These are phyloP conservation scores for Capsella bursapastoris DNA, from an alignment of 345 rosid genomes.

Conservation along the genomic window DNA sequence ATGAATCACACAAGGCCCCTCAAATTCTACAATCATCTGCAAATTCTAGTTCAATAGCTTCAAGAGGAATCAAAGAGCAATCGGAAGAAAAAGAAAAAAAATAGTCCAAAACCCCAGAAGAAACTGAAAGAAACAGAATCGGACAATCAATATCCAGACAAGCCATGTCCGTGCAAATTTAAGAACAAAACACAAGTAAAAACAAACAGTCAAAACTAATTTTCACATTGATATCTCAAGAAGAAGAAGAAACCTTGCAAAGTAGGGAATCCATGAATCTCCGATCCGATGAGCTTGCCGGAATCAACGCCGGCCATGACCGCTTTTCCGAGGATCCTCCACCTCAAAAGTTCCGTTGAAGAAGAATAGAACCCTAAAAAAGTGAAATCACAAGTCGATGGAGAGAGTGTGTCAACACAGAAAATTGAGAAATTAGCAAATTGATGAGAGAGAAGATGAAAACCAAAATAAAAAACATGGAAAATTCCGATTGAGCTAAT, in stretches of 20 bases:
- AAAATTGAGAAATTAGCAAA: slow-evolving; percentile 5
- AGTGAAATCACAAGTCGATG: slow-evolving; percentile 28
- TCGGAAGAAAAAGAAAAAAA: neutral
- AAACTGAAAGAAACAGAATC: neutral
- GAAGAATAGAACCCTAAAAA: slow-evolving; percentile 18
- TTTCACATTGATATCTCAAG: neutral
- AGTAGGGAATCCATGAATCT: slow-evolving; percentile 93
- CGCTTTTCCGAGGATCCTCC: slow-evolving; percentile 16
- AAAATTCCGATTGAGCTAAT: slow-evolving; percentile 12
- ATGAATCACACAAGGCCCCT: neutral
- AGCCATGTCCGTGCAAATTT: neutral
- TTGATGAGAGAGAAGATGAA: slow-evolving; percentile 22
- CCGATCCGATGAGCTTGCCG: slow-evolving; percentile 67
- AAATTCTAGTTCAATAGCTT: slow-evolving; percentile 22
- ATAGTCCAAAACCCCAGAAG: neutral
- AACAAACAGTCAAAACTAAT: slow-evolving; percentile 2
- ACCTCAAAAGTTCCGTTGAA: neutral
- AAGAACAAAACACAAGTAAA: neutral
- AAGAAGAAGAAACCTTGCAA: slow-evolving; percentile 54
- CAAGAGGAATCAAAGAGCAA: slow-evolving; percentile 7
- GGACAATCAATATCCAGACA: neutral
- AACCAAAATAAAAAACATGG: neutral
- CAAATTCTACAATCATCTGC: slow-evolving; percentile 5
- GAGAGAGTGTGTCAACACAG: slow-evolving; percentile 28
- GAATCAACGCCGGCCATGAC: slow-evolving; percentile 52